Conservation (phyloP, 2,329 filamentous ascomycete genomes). For the Ramichloridium luteum region DNA sequence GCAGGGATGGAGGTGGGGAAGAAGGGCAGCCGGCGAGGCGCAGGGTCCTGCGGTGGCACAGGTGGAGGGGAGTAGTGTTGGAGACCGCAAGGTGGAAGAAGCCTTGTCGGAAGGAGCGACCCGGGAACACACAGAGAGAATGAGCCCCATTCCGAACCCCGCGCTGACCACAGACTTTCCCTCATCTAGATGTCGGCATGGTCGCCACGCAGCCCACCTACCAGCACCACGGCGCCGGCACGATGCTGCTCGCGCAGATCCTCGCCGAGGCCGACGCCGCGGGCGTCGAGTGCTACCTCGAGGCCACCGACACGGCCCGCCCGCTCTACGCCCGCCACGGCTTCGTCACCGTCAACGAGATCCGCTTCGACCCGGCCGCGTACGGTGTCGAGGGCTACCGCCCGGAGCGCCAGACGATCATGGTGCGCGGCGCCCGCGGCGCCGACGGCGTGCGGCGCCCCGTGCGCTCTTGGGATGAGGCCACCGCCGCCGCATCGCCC, state of each 20-base stretch:
- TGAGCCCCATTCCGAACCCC: no score
- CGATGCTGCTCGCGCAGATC: slow-evolving; percentile 29
- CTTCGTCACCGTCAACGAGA: slow-evolving; percentile 20
- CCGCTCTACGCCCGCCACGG: slow-evolving; percentile 24
- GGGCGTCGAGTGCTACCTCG: slow-evolving; percentile 30
- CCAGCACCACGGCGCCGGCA: slow-evolving; percentile 31
- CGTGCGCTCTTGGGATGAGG: slow-evolving; percentile 13
- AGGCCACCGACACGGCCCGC: slow-evolving; percentile 26
- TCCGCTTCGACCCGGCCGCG: slow-evolving; percentile 21
- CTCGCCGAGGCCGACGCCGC: slow-evolving; percentile 30
- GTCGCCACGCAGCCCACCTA: slow-evolving; percentile 30
- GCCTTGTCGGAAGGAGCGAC: no score
- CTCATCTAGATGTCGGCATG: slow-evolving; percentile 26
- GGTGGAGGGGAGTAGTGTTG: no score
- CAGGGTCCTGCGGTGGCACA: no score
- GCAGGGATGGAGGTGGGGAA: no score
- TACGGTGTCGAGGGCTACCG: slow-evolving; percentile 18
- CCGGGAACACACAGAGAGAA: no score
- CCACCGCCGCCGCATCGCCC: no score
- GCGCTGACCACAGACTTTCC: no score
- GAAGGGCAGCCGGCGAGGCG: no score
- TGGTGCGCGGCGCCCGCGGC: slow-evolving; percentile 20
- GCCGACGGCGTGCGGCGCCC: slow-evolving; percentile 8
- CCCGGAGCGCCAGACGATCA: slow-evolving; percentile 22
- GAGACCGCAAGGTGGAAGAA: no score